Evolutionary conservation across 1,139 yeast genomes (phyloP), one percentile per base, ranked within the genome.

Genomic region (Suhomyces coccinellae): DNA sequence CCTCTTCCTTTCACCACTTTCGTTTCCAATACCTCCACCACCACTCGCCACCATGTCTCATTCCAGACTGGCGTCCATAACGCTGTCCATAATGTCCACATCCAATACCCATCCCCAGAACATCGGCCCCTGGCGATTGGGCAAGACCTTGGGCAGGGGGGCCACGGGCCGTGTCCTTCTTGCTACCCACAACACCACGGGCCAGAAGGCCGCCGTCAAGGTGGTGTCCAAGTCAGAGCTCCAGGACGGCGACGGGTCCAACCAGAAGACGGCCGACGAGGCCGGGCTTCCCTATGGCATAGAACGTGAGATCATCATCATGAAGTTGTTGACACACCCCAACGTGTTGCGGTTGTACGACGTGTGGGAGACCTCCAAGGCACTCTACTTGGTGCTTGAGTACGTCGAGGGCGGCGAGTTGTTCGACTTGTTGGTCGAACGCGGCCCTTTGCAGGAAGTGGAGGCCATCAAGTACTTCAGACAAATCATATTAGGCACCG

Each of bases 401-500:
- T 86, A 85, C 61, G 91, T 86, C 28, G 91, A 86, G 63, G 93
- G 93, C 20, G 95, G 95, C 47, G 95, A 86, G 63, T 68, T 86
- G 42, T 86, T 86, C 54, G 95, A 86, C 57, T 75, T 83, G 50
- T 68, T 86, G 51, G 89, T 86, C 7, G 86, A 88, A 54, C 82
- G 84, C 59, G 95, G 96, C 7, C 90, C 91, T 58, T 75, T 93
- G 45, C 81, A 86, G 38, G 95, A 86, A 64, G 62, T 65, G 6
- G 88, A 84, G 61, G 93, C 95, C 12, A 80, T 85, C 24, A 81
- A 80, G 52, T 85, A 85, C 62, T 86, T 86, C 62, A 77, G 85
- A 58, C 93, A 86, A 66, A 84, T 86, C 42, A 75, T 85, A 29
- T 72, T 80, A 56, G 95, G 91, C 48, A 86, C 87, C 5, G 86